Percentiles rank a stretch among this genome's conserved stretches.
Evolutionary conservation across 1,284 basidiomycete genomes (phyloP).

Genomic region (Leccinum ponderosum): DNA sequence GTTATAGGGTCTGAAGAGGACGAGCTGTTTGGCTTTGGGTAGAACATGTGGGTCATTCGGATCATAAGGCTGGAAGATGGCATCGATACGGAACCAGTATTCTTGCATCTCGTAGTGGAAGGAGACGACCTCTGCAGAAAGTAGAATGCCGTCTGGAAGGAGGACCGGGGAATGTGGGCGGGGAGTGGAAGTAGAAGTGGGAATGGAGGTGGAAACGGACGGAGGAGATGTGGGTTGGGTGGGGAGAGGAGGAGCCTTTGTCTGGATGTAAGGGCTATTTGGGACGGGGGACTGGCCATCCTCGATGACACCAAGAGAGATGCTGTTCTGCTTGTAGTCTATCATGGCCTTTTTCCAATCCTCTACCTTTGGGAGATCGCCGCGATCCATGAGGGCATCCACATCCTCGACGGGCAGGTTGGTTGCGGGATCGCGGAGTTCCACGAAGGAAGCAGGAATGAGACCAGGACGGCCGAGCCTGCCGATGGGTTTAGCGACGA

Average conservation of each 20-base stretch:
- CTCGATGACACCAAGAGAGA: slow-evolving; percentile 91
- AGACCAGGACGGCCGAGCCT: slow-evolving; percentile 92
- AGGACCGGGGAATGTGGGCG: slow-evolving; percentile 41
- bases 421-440: slow-evolving; percentile 91
- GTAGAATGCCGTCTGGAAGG: slow-evolving; percentile 81
- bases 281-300: slow-evolving; percentile 47
- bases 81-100: slow-evolving; percentile 97
- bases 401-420: slow-evolving; percentile 74
- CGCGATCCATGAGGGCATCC: slow-evolving; percentile 77
- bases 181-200: slow-evolving; percentile 1
- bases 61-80: slow-evolving; percentile 81
- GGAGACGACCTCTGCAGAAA: slow-evolving; percentile 89
- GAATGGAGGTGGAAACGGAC: slow-evolving; percentile 20
- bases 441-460: slow-evolving; percentile 95
- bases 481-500: slow-evolving; percentile 93
- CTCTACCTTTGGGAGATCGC: slow-evolving; percentile 90
- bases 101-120: slow-evolving; percentile 97
- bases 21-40: slow-evolving; percentile 76
- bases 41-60: slow-evolving; percentile 50
- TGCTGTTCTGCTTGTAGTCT: slow-evolving; percentile 95
- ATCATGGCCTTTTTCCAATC: slow-evolving; percentile 98
- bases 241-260: slow-evolving; percentile 24
- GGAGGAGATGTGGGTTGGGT: slow-evolving; percentile 11
- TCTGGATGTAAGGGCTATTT: slow-evolving; percentile 42
- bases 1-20: slow-evolving; percentile 94